A percentile compares a stretch with the other conserved stretches of the same genome.
Conservation (phyloP, 2,329 filamentous ascomycete species). For the Onygenales sp. region DNA sequence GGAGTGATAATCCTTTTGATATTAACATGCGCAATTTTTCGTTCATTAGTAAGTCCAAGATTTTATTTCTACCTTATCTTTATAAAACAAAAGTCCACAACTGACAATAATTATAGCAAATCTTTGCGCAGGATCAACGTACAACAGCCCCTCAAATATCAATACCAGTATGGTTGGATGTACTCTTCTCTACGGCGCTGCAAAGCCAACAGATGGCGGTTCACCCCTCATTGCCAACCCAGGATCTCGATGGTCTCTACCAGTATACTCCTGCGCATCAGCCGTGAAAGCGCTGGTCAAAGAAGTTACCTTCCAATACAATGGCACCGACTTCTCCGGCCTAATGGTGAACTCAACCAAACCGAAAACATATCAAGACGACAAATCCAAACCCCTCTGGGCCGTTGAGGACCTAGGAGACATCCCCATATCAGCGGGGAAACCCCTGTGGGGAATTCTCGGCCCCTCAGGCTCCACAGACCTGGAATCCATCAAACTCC, state of each 20-base stretch:
- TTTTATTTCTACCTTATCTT: background rate
- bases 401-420: slow-evolving; percentile 21
- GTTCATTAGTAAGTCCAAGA: slow-evolving; percentile 3
- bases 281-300: slow-evolving; percentile 36
- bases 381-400: slow-evolving; percentile 23
- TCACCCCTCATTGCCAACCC: slow-evolving; percentile 28
- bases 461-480: background rate
- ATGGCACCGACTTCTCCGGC: slow-evolving; percentile 28
- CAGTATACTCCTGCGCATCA: slow-evolving; percentile 36
- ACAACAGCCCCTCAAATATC: slow-evolving; percentile 28
- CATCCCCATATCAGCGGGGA: slow-evolving; percentile 10
- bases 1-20: slow-evolving; percentile 3
- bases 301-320: slow-evolving; percentile 33
- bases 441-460: slow-evolving; percentile 26
- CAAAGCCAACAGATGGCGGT: slow-evolving; percentile 25
- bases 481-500: background rate
- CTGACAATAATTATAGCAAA: background rate
- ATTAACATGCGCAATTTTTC: slow-evolving; percentile 1
- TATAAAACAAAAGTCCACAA: background rate
- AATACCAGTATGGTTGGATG: slow-evolving; percentile 33
- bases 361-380: slow-evolving; percentile 27
- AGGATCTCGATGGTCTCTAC: slow-evolving; percentile 32
- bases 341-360: slow-evolving; percentile 25
- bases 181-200: slow-evolving; percentile 32
- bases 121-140: slow-evolving; percentile 16